Evolutionary conservation across 352 stramenopile genomes (phyloP).

Genomic region (Peronospora destructor): DNA sequence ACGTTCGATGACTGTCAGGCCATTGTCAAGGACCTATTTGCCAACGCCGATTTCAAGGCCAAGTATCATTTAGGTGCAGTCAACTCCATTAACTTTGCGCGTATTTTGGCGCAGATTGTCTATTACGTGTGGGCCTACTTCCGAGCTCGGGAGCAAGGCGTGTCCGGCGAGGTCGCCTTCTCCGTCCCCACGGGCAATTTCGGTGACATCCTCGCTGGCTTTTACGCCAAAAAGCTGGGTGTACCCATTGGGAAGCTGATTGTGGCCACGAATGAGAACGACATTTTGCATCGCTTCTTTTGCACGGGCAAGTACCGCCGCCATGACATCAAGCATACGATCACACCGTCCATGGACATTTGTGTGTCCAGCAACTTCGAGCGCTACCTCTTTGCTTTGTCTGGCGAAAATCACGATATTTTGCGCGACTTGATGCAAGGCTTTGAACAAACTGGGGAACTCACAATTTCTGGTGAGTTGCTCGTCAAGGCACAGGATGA

Average conservation of each 20-base stretch:
- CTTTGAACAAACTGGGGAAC: constrained; percentile 92
- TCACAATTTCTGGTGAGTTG: constrained; percentile 89
- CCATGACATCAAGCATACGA: constrained; percentile 88
- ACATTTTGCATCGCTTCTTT: constrained; percentile 98
- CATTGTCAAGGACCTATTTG: constrained; percentile 98
- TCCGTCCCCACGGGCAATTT: constrained; percentile 99
- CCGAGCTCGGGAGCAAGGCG: constrained; percentile 59
- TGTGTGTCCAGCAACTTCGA: constrained; percentile 99
- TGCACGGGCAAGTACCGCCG: constrained; percentile 94
- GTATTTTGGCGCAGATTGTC: constrained; percentile 97
- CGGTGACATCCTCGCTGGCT: constrained; percentile 97
- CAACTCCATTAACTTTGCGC: constrained; percentile 99
- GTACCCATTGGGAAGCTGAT: constrained; percentile 94
- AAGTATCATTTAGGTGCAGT: constrained; percentile 93
- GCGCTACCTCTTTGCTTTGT: constrained; percentile 95
- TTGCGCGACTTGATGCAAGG: constrained; percentile 90
- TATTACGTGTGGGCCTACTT: constrained; percentile 99
- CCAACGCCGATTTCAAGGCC: constrained; percentile 90
- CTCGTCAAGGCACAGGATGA: constrained; percentile 87
- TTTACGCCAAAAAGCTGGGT: constrained; percentile 92
- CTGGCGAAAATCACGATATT: constrained; percentile 88
- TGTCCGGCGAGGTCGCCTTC: constrained; percentile 84
- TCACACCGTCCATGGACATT: constrained; percentile 98
- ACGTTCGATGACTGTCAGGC: constrained; percentile 99
- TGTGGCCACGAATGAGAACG: constrained; percentile 99